Base-by-base conservation (phyloP, 176 grass and related monocot species). In the Oryza meyeriana region DNA sequence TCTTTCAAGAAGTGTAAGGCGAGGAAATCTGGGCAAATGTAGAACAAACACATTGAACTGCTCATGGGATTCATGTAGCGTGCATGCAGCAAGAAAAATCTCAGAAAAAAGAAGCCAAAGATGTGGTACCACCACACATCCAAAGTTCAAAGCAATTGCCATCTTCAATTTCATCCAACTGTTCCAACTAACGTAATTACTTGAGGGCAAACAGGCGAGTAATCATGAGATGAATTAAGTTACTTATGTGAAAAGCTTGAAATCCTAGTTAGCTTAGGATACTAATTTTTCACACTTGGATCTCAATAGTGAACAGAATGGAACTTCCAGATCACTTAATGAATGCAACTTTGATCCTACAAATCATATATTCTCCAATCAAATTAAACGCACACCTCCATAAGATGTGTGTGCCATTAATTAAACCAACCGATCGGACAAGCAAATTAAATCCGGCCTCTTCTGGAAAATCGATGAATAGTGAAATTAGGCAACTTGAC, bases 371-470 rank as follows among this genome's bases (percentile, higher is more conserved):
- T 39, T 72, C 29, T 61, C 66, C 66, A 62, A 36, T 61, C 11
- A 35, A 62, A 41, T 61, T 24, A 35, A 62, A 32, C 38, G 47
- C 39, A 20, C 10, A 20, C 10, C 11, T 48, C 32, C 20, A 76
- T 27, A 59, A 79, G 75, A 77, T 81, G 64, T 85, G 44, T 85
- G 29, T 6, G 10, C 59, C 11, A 68, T 67, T 58, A 84, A 84
- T 76, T 84, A 52, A 66, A 27, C 71, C 34, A 52, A 32, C 30
- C 12, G 0, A 31, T 71, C 68, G 1, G 35, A 8, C 12, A 64
- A 45, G 22, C 30, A 62, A 44, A 55, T 55, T 55, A 55, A 55
- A 55, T 55, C 50, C 20, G 50, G 17, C 16, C 27, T 42, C 55
- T 28, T 58, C 24, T 12, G 33, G 64, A 12, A 35, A 32, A 39